phyloP scores from a whole-genome alignment of 1,284 basidiomycete species.

The Ganoderma leucocontextum region DNA sequence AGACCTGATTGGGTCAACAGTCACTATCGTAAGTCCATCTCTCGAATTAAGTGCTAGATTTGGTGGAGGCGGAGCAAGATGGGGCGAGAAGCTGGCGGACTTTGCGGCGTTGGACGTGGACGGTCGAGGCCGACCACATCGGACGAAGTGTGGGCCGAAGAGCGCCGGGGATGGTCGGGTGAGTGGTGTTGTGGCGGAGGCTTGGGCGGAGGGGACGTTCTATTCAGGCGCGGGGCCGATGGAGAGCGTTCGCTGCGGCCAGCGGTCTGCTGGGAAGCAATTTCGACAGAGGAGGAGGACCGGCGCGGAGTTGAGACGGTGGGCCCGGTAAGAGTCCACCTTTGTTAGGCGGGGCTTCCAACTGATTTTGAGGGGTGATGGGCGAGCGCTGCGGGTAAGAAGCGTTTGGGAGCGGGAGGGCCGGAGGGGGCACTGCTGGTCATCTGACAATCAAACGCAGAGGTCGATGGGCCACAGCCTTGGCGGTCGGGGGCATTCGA shows the following conservation, averaged over 20 bases:
- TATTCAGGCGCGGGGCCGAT: conserved; percentile 2
- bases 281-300: conserved; percentile 3
- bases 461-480: conserved; percentile 1
- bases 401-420: not conserved
- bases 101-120: not conserved
- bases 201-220: conserved; percentile 6
- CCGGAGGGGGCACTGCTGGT: conserved; percentile 1
- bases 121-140: not conserved
- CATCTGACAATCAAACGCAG: conserved; percentile 11
- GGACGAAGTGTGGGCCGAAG: not conserved
- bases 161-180: conserved; percentile 2
- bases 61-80: conserved; percentile 1
- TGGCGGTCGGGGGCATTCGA: conserved; percentile 3
- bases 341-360: conserved; percentile 7
- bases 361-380: conserved; percentile 8
- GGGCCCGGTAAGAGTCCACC: not conserved
- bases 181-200: conserved; percentile 1
- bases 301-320: not conserved
- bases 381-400: not conserved
- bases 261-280: not conserved
- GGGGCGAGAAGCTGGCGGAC: conserved; percentile 1
- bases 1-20: not conserved
- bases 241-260: not conserved
- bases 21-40: conserved; percentile 1
- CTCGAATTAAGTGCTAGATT: not conserved